Base-by-base conservation (phyloP, 306 rosid species). In the Rosa rugosa region DNA sequence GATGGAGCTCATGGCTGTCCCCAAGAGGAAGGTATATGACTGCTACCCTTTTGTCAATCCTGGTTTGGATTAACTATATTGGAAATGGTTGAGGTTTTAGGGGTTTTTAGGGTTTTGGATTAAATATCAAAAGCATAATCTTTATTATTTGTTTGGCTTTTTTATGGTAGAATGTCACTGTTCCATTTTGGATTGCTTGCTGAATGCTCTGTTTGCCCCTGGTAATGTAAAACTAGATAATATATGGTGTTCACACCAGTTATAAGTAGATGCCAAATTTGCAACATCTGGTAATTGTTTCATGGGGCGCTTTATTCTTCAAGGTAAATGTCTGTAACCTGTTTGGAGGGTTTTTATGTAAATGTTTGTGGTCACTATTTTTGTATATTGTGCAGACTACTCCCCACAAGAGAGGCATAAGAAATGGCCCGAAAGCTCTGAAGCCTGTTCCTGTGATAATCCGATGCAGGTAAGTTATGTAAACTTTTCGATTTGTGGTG, bases 1-100 rank as follows among this genome's bases (percentile, higher is more conserved):
- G 27, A 89, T 94, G 96, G 98, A 94, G 80, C 94, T 94, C 81
- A 91, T 94, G 98, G 96, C 89, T 80, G 97, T 88, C 60, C 98
- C 97, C 5, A 91, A 89, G 87, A 82, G 71, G 59, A 94, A 89
- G 96, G 97, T 85, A 70, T 27, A 4, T 31, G 23, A 16, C 25
- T 5, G 36, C 16, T 65, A 66, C 71, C 46, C 46, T 2, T 66
- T 66, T 31, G 69, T 34, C 11, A 16, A 17, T 63, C 12, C 4
- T 0, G 16, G 68, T 14, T 63, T 63, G 17, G n/a, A 63, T 63
- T 63, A 8, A 67, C 49, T 40, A 46, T 51, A 40, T 56, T 64
- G 22, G 11, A 34, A 64, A 34, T 64, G 22, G 4, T 38, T 57
- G 40, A 5, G 65, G 77, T 13, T 72, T 72, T 31, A 4, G 56